phyloP scores from a whole-genome alignment of 768 basidiomycete species.

The Lyophyllum atratum region DNA sequence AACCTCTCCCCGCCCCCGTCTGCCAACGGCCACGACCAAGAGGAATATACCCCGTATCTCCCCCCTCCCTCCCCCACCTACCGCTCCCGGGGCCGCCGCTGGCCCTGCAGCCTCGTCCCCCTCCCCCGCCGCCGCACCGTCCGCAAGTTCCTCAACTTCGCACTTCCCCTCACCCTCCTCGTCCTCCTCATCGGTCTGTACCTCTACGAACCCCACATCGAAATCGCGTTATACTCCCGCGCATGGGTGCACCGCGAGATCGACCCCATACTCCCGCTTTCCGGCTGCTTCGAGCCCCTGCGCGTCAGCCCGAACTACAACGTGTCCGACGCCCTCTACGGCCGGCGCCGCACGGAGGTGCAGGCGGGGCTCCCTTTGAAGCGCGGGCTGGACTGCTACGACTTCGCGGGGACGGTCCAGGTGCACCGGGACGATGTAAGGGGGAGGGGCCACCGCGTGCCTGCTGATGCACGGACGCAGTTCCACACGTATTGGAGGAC shows the following conservation, averaged over 20 bases:
- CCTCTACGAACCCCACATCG: conserved; percentile 83
- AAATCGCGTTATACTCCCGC: conserved; percentile 76
- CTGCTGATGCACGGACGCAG: conserved; percentile 52
- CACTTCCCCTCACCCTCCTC: conserved; percentile 38
- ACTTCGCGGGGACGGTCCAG: conserved; percentile 85
- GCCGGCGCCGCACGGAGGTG: conserved; percentile 65
- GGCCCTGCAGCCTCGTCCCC: conserved; percentile 18
- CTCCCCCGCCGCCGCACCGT: conserved; percentile 38
- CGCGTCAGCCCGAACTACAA: conserved; percentile 70
- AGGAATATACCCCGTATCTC: conserved; percentile 17
- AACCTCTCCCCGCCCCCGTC: conserved; percentile 23
- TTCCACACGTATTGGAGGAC: conserved; percentile 96
- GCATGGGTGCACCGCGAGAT: conserved; percentile 77
- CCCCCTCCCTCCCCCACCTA: conserved; percentile 24
- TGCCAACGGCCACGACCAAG: conserved; percentile 17
- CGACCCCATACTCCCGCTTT: conserved; percentile 59
- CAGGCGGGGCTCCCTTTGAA: conserved; percentile 81
- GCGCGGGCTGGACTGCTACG: conserved; percentile 88
- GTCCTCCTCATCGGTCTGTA: conserved; percentile 50
- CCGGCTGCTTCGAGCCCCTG: conserved; percentile 72
- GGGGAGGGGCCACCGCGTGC: conserved; percentile 17
- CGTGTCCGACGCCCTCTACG: conserved; percentile 61
- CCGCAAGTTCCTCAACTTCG: conserved; percentile 43
- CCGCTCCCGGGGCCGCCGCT: conserved; percentile 26
- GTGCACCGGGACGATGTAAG: conserved; percentile 17